These are phyloP conservation scores for Meira nashicola DNA, from an alignment of 1,284 basidiomycete genomes.

Conservation along the genomic window DNA sequence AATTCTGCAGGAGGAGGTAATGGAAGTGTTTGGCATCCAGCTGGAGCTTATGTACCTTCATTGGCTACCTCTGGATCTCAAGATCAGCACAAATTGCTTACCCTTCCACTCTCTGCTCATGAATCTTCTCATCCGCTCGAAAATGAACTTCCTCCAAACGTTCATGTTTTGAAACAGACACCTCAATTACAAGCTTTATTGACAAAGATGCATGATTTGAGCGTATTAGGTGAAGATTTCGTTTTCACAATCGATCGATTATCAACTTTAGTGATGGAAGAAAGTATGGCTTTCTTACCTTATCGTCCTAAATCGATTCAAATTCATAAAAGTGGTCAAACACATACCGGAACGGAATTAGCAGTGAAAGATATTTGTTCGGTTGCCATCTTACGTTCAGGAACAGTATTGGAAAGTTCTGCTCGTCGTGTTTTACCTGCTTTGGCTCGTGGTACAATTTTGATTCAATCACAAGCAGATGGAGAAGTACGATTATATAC, in stretches of 20 bases:
- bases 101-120: background rate
- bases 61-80: background rate
- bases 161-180: slow-evolving; percentile 72
- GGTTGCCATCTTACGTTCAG: slow-evolving; percentile 79
- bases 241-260: slow-evolving; percentile 82
- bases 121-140: slow-evolving; percentile 9
- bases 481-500: slow-evolving; percentile 86
- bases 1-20: too few species aligned
- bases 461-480: slow-evolving; percentile 71
- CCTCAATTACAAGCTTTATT: slow-evolving; percentile 66
- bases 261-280: slow-evolving; percentile 76
- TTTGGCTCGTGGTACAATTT: slow-evolving; percentile 77
- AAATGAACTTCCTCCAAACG: slow-evolving; percentile 55
- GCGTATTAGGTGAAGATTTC: slow-evolving; percentile 70
- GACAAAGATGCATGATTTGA: slow-evolving; percentile 74
- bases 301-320: slow-evolving; percentile 63
- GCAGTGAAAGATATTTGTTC: slow-evolving; percentile 67
- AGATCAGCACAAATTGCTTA: background rate
- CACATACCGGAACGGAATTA: slow-evolving; percentile 59
- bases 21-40: too few species aligned
- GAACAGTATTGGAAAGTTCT: slow-evolving; percentile 84
- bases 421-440: slow-evolving; percentile 81
- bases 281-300: slow-evolving; percentile 75
- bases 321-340: slow-evolving; percentile 14
- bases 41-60: background rate